Evolutionary conservation across 768 basidiomycete species (phyloP).

Genomic region (Trametes villosa): DNA sequence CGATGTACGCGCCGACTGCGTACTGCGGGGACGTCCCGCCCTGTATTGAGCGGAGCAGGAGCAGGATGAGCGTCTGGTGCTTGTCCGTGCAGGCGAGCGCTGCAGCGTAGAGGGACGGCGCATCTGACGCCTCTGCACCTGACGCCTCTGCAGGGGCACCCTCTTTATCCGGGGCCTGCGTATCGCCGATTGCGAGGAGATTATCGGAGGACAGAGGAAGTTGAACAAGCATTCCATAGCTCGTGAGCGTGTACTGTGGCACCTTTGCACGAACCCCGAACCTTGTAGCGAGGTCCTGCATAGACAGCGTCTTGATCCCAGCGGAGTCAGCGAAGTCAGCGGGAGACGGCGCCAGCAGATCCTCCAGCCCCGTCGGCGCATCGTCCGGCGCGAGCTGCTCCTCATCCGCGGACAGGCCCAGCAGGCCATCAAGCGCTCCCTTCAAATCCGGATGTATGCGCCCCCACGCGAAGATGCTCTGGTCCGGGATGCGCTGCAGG

Average conservation of each 20-base stretch:
- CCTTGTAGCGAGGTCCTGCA: background rate
- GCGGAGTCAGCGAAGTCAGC: background rate
- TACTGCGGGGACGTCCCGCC: background rate
- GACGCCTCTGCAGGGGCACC: background rate
- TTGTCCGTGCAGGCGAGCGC: background rate
- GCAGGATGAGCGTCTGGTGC: background rate
- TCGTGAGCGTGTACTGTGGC: background rate
- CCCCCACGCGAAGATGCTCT: constrained; percentile 22
- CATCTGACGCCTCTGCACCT: too few species aligned
- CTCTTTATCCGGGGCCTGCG: background rate
- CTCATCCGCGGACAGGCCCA: background rate
- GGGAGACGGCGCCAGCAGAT: background rate
- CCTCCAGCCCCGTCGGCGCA: background rate
- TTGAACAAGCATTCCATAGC: background rate
- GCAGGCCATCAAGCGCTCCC: background rate
- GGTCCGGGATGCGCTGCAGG: constrained; percentile 17
- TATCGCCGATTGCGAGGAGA: background rate
- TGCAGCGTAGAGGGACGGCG: background rate
- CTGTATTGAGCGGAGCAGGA: background rate
- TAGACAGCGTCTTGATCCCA: background rate
- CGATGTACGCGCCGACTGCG: constrained; percentile 3
- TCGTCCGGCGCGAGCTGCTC: too few species aligned
- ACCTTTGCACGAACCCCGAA: background rate
- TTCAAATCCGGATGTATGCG: background rate
- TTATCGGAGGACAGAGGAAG: background rate